Conservation (phyloP, 2,329 filamentous ascomycete species). For the Annulohypoxylon truncatum region DNA sequence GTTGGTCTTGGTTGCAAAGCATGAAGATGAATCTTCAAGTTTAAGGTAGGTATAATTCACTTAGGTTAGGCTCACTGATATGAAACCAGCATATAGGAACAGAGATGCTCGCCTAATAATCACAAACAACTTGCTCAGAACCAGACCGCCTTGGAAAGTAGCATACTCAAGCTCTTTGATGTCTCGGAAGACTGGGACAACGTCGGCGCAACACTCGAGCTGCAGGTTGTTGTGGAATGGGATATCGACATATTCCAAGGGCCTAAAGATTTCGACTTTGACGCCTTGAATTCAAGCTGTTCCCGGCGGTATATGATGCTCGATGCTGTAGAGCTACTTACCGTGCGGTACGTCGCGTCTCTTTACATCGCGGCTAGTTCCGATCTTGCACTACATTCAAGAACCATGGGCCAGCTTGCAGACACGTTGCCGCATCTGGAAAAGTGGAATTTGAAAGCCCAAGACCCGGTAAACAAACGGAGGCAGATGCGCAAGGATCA, state of each 20-base stretch:
- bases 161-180: not conserved
- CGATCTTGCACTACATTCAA: not conserved
- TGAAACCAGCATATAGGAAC: too few species aligned
- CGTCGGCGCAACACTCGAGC: not conserved
- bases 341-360: not conserved
- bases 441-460: not conserved
- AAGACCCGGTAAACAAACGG: not conserved
- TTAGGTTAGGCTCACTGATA: too few species aligned
- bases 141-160: not conserved
- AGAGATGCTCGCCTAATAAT: not conserved
- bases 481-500: constrained; percentile 2
- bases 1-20: too few species aligned
- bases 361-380: not conserved
- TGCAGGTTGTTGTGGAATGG: not conserved
- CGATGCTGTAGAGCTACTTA: not conserved
- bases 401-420: constrained; percentile 2
- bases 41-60: too few species aligned
- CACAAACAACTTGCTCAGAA: constrained; percentile 9
- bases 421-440: not conserved
- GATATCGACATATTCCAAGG: not conserved
- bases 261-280: not conserved
- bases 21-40: too few species aligned
- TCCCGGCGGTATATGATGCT: not conserved
- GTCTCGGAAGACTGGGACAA: not conserved
- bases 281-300: not conserved